Conservation (phyloP, 2,329 filamentous ascomycete genomes). For the Tolypocladium album region DNA sequence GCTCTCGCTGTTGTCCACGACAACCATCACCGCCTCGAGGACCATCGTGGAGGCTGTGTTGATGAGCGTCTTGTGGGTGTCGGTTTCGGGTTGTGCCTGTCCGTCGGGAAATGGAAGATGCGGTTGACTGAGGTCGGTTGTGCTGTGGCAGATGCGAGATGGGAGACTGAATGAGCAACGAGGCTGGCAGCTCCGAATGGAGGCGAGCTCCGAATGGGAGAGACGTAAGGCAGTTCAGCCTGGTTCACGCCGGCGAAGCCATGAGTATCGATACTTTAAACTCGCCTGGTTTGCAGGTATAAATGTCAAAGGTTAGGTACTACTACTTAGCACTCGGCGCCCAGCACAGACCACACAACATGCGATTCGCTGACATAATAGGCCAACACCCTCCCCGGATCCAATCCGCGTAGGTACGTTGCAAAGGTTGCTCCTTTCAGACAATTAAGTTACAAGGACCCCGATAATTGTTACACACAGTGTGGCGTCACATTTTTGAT, state of each 20-base stretch:
- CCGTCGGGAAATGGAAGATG: not conserved
- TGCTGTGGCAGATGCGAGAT: not conserved
- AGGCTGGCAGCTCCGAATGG: not conserved
- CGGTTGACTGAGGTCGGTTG: not conserved
- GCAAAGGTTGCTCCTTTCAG: too few species aligned
- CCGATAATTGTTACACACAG: too few species aligned
- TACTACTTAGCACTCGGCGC: conserved; percentile 5
- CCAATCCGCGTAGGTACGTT: too few species aligned
- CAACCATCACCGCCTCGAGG: conserved; percentile 98
- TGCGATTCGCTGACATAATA: conserved; percentile 6
- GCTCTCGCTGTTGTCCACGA: conserved; percentile 98
- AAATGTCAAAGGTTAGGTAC: conserved; percentile 5
- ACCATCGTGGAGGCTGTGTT: conserved; percentile 61
- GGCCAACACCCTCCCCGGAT: too few species aligned
- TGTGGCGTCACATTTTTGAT: too few species aligned
- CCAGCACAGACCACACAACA: not conserved
- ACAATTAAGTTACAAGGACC: too few species aligned
- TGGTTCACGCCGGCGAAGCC: conserved; percentile 12
- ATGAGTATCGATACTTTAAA: not conserved
- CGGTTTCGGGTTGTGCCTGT: not conserved
- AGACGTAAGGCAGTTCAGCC: conserved; percentile 37
- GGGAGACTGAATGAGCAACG: conserved; percentile 1
- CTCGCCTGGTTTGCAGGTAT: not conserved
- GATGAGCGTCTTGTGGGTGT: conserved; percentile 1
- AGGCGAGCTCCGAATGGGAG: conserved; percentile 12